These are phyloP conservation scores for Teratosphaeria nubilosa DNA, from an alignment of 2,329 filamentous ascomycete species.

Conservation along the genomic window DNA sequence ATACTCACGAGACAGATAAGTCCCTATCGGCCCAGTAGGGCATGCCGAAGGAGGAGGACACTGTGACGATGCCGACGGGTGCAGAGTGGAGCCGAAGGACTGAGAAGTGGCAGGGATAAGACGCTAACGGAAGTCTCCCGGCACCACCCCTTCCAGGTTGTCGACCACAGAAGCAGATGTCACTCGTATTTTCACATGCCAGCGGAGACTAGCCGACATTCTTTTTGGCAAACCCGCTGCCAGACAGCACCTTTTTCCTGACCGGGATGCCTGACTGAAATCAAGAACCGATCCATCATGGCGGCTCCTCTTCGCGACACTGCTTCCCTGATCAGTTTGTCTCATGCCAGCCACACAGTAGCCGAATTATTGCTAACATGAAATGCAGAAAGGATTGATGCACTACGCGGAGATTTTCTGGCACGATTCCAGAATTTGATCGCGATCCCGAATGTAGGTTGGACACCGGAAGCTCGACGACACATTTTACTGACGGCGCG, in stretches of 20 bases:
- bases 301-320: neutral
- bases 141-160: too few relatives aligned
- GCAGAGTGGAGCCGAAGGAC: neutral
- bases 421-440: conserved; percentile 48
- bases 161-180: too few relatives aligned
- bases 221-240: neutral
- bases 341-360: neutral
- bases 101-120: too few relatives aligned
- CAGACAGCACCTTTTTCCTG: neutral
- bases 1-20: neutral
- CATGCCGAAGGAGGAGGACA: neutral
- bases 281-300: neutral
- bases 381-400: conserved; percentile 29
- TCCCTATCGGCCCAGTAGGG: neutral
- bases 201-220: neutral
- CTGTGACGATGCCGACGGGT: neutral
- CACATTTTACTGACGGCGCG: neutral
- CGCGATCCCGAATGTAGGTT: conserved; percentile 40
- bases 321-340: neutral
- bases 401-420: conserved; percentile 32
- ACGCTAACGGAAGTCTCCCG: neutral
- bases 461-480: neutral
- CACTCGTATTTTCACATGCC: neutral
- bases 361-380: neutral
- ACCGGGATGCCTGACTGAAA: neutral